Evolutionary conservation across 768 basidiomycete species (phyloP).

Genomic region (Leccinellum luteum): DNA sequence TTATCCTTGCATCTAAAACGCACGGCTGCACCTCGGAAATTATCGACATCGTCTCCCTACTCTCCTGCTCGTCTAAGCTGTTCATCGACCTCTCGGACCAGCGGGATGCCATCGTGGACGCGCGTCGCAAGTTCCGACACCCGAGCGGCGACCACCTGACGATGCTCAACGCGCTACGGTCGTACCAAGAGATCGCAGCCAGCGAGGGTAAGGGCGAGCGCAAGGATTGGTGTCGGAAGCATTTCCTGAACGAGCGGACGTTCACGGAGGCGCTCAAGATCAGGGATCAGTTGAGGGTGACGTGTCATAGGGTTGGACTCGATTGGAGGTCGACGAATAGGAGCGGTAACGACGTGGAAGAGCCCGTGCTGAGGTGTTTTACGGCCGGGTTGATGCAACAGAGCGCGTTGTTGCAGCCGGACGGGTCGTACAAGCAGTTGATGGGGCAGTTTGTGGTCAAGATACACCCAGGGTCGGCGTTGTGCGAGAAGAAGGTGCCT

Average conservation of each 20-base stretch:
- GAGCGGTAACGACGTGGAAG: slow-evolving; percentile 60
- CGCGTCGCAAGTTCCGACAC: slow-evolving; percentile 77
- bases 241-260: slow-evolving; percentile 81
- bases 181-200: slow-evolving; percentile 69
- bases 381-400: slow-evolving; percentile 79
- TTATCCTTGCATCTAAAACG: slow-evolving; percentile 73
- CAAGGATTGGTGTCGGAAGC: slow-evolving; percentile 79
- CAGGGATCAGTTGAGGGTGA: slow-evolving; percentile 68
- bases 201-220: slow-evolving; percentile 46
- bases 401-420: slow-evolving; percentile 78
- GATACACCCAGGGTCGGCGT: slow-evolving; percentile 84
- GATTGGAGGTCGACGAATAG: slow-evolving; percentile 47
- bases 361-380: slow-evolving; percentile 68
- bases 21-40: slow-evolving; percentile 75
- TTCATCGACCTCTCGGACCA: slow-evolving; percentile 76
- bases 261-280: slow-evolving; percentile 78
- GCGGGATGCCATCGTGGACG: slow-evolving; percentile 68
- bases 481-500: slow-evolving; percentile 77
- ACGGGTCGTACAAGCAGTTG: slow-evolving; percentile 83
- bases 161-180: slow-evolving; percentile 77
- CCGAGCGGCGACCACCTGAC: slow-evolving; percentile 90
- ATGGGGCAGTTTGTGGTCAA: slow-evolving; percentile 80
- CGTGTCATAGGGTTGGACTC: slow-evolving; percentile 59
- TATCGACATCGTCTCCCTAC: slow-evolving; percentile 79
- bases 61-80: slow-evolving; percentile 77